A percentile compares a stretch with the other conserved stretches of the same genome.
Evolutionary conservation across 2,329 filamentous ascomycete species (phyloP).

Genomic region (Fusarium albidum): DNA sequence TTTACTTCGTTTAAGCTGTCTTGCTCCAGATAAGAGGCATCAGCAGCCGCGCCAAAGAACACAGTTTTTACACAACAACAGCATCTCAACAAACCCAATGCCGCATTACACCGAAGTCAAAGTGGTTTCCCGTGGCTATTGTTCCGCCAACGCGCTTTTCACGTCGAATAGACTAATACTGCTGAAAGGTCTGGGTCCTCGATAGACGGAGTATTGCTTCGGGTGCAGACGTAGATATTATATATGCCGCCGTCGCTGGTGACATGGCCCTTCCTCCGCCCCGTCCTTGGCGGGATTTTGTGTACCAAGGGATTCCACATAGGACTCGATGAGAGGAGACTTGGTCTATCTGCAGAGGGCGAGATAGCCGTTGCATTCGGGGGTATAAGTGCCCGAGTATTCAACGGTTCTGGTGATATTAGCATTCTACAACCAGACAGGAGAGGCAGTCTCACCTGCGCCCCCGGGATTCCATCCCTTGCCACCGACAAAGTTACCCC

Average conservation of each 20-base stretch:
- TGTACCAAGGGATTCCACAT: conserved; percentile 48
- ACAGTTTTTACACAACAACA: no score
- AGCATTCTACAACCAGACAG: background rate
- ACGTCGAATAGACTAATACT: conserved; percentile 61
- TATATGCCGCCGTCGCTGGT: conserved; percentile 47
- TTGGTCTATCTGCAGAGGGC: conserved; percentile 50
- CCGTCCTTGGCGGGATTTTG: conserved; percentile 46
- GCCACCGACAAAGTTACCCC: conserved; percentile 36
- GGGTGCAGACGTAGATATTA: conserved; percentile 46
- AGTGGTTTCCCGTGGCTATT: conserved; percentile 58
- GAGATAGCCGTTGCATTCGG: conserved; percentile 47
- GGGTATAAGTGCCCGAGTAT: conserved; percentile 42
- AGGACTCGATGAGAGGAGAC: conserved; percentile 48
- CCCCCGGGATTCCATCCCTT: conserved; percentile 33
- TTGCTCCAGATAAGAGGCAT: no score
- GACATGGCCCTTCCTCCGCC: conserved; percentile 42
- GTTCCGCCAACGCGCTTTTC: conserved; percentile 58
- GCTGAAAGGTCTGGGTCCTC: conserved; percentile 58
- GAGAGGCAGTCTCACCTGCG: conserved; percentile 47
- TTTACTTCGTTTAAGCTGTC: no score
- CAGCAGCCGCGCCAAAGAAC: no score
- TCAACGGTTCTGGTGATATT: conserved; percentile 20
- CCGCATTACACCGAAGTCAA: no score
- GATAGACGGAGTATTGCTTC: conserved; percentile 54
- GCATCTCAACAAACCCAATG: no score